These are phyloP conservation scores for Fermentozyma sake DNA, from an alignment of 1,139 yeast species.

Conservation along the genomic window DNA sequence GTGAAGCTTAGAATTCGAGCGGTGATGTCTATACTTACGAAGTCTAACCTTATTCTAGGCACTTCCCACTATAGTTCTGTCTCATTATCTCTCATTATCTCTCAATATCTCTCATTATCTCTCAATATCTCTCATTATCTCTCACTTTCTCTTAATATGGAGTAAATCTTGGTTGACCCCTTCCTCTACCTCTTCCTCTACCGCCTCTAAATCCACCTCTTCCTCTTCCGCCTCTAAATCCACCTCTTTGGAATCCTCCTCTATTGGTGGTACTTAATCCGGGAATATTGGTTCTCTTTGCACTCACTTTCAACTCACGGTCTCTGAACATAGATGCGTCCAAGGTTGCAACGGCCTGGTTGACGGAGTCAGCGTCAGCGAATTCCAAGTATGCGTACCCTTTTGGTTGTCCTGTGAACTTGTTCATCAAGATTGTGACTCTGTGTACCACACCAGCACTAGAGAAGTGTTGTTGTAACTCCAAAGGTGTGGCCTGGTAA, in stretches of 20 bases:
- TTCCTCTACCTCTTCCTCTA: constrained; percentile 20
- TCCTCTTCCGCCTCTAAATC: constrained; percentile 16
- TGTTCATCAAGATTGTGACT: constrained; percentile 74
- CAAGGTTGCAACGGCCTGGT: constrained; percentile 56
- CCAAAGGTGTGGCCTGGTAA: constrained; percentile 73
- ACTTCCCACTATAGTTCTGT: too few species aligned
- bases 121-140: too few species aligned
- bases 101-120: too few species aligned
- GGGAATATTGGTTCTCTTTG: constrained; percentile 79
- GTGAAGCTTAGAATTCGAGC: too few species aligned
- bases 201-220: constrained; percentile 16
- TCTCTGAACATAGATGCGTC: constrained; percentile 67
- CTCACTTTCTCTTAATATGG: too few species aligned
- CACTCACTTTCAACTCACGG: constrained; percentile 63
- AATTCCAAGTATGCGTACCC: constrained; percentile 87
- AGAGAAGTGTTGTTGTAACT: constrained; percentile 73
- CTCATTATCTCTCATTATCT: too few species aligned
- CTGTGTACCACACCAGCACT: constrained; percentile 75
- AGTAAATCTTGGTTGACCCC: constrained; percentile 18
- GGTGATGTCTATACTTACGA: too few species aligned
- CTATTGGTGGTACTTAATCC: constrained; percentile 51
- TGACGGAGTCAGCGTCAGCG: constrained; percentile 57
- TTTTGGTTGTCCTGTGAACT: constrained; percentile 72
- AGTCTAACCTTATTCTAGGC: too few species aligned
- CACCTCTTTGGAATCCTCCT: constrained; percentile 29